Conservation (phyloP, 2,329 filamentous ascomycete genomes). For the Pseudofabraea citricarpa region DNA sequence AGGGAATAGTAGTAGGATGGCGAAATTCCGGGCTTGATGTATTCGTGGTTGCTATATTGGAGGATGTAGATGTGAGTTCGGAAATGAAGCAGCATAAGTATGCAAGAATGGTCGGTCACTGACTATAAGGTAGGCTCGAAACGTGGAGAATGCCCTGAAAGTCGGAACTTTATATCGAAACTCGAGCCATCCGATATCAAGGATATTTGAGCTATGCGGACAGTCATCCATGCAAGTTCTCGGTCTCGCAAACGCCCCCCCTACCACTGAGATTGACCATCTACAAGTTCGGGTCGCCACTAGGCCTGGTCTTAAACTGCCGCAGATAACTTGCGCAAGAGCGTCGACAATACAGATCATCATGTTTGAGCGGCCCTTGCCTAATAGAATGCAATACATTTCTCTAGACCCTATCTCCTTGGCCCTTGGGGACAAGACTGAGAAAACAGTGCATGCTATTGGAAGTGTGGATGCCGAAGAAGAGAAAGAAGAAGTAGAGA, state of each 20-base stretch:
- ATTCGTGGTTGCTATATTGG: constrained; percentile 82
- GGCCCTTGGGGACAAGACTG: constrained; percentile 70
- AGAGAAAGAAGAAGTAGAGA: constrained; percentile 55
- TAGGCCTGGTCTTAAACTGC: constrained; percentile 48
- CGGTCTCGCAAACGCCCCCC: constrained; percentile 68
- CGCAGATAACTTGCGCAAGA: constrained; percentile 67
- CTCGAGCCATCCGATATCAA: constrained; percentile 71
- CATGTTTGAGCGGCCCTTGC: constrained; percentile 80
- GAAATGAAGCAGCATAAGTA: not conserved
- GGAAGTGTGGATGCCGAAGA: constrained; percentile 67
- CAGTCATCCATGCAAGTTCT: constrained; percentile 79
- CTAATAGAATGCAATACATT: constrained; percentile 91
- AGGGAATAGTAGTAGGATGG: constrained; percentile 92
- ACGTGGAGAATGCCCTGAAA: constrained; percentile 83
- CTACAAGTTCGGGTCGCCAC: constrained; percentile 63
- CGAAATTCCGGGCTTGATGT: constrained; percentile 87
- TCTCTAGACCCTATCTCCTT: constrained; percentile 86
- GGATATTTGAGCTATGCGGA: constrained; percentile 82
- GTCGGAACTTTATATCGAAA: constrained; percentile 79
- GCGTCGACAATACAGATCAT: constrained; percentile 79
- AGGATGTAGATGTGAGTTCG: constrained; percentile 77
- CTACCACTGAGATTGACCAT: constrained; percentile 53
- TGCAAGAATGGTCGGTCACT: constrained; percentile 17
- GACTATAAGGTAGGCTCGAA: constrained; percentile 37
- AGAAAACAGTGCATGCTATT: constrained; percentile 32